A percentile compares a stretch with the other conserved stretches of the same genome.
phyloP scores from a whole-genome alignment of 2,329 filamentous ascomycete species.

The Cytospora paraplurivora region DNA sequence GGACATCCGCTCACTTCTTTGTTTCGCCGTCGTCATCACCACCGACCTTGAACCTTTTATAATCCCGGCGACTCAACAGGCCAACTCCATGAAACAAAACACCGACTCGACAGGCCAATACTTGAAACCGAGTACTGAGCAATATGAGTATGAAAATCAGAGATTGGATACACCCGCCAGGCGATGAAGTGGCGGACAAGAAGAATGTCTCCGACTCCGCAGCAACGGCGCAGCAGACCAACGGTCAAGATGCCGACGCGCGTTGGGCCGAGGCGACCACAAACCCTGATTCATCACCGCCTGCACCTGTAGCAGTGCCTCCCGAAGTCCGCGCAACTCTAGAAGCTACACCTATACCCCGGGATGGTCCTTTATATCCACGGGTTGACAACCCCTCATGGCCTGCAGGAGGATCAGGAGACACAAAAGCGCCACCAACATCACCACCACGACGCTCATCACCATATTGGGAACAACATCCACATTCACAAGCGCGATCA shows the following conservation, averaged over 20 bases:
- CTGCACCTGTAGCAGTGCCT: not conserved
- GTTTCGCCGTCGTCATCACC: too few species aligned
- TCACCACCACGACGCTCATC: not conserved
- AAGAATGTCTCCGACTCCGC: not conserved
- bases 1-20: too few species aligned
- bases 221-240: not conserved
- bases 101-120: too few species aligned
- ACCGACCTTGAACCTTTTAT: too few species aligned
- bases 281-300: not conserved
- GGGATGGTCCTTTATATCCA: not conserved
- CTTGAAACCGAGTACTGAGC: too few species aligned
- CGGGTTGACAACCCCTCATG: not conserved
- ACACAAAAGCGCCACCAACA: not conserved
- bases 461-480: not conserved
- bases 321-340: slow-evolving; percentile 4
- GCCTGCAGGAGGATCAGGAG: not conserved
- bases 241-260: not conserved
- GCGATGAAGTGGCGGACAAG: not conserved
- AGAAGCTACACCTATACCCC: not conserved
- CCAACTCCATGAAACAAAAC: too few species aligned
- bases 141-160: not conserved
- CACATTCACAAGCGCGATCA: too few species aligned
- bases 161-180: not conserved
- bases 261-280: not conserved
- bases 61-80: too few species aligned